phyloP scores from a whole-genome alignment of 768 basidiomycete genomes.

The Tubosaeta sp. region DNA sequence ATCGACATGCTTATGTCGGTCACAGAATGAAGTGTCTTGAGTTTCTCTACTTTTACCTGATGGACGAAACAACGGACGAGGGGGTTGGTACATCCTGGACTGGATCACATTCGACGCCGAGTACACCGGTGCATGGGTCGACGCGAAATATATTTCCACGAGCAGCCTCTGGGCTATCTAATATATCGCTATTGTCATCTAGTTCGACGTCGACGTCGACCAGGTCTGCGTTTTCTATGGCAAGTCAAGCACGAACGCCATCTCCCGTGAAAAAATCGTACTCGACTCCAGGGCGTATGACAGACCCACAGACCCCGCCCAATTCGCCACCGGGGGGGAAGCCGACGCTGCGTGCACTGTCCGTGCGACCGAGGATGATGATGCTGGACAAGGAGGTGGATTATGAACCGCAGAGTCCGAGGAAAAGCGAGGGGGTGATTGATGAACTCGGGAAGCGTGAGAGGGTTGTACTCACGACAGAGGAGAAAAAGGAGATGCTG shows the following conservation, averaged over 20 bases:
- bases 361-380: slow-evolving; percentile 44
- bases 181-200: slow-evolving; percentile 19
- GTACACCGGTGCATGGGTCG: slow-evolving; percentile 21
- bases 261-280: slow-evolving; percentile 42
- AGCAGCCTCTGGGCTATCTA: slow-evolving; percentile 15
- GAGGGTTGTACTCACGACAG: slow-evolving; percentile 49
- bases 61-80: slow-evolving; percentile 62
- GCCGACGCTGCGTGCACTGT: slow-evolving; percentile 19
- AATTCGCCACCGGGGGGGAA: slow-evolving; percentile 22
- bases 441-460: slow-evolving; percentile 19
- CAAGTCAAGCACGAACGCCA: slow-evolving; percentile 30
- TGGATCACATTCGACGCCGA: slow-evolving; percentile 31
- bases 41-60: slow-evolving; percentile 90
- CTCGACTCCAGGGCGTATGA: slow-evolving; percentile 12
- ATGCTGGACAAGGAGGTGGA: slow-evolving; percentile 72
- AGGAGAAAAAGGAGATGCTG: slow-evolving; percentile 79
- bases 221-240: slow-evolving; percentile 39
- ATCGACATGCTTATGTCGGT: slow-evolving; percentile 1
- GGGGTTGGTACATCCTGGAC: slow-evolving; percentile 2
- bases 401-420: slow-evolving; percentile 68
- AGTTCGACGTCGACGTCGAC: slow-evolving; percentile 26
- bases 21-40: slow-evolving; percentile 93
- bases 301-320: slow-evolving; percentile 21
- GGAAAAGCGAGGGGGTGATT: slow-evolving; percentile 37
- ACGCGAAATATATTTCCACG: slow-evolving; percentile 22